phyloP scores from a whole-genome alignment of 2,329 filamentous ascomycete genomes.

The Arthroderma uncinatum region DNA sequence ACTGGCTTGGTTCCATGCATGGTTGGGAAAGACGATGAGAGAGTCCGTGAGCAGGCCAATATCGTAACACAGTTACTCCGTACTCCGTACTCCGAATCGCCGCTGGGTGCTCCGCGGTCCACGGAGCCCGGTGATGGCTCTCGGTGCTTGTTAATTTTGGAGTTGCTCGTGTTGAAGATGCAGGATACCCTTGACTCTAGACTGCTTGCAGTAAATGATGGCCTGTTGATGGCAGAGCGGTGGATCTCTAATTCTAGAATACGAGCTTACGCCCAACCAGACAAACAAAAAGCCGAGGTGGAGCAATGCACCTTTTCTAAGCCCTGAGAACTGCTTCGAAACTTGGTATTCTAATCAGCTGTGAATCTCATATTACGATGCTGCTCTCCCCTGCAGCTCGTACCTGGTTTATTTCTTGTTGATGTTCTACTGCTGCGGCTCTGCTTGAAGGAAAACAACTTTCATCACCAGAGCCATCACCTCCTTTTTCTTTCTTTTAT shows the following conservation, averaged over 20 bases:
- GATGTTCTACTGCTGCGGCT: not conserved
- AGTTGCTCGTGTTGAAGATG: not conserved
- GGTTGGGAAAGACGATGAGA: too few relatives aligned
- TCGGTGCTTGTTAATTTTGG: not conserved
- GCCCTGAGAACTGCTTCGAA: not conserved
- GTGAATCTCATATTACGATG: not conserved
- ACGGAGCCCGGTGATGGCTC: not conserved
- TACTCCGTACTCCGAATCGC: not conserved
- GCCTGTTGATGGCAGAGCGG: not conserved
- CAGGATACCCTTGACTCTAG: not conserved
- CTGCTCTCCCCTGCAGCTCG: slow-evolving; percentile 2
- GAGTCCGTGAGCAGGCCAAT: too few relatives aligned
- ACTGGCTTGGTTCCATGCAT: too few relatives aligned
- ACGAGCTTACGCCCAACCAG: not conserved
- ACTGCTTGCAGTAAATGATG: not conserved
- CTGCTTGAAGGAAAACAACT: not conserved
- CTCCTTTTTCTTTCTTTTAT: not conserved
- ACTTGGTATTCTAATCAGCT: not conserved
- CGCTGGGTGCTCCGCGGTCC: not conserved
- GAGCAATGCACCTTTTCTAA: not conserved
- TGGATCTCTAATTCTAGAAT: not conserved
- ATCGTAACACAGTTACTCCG: too few relatives aligned
- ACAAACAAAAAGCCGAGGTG: not conserved
- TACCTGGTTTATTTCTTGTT: not conserved
- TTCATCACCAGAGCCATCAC: not conserved